Percentiles rank a stretch among this genome's conserved stretches.
phyloP scores from a whole-genome alignment of 352 stramenopile species.

The Phytophthora kernoviae region DNA sequence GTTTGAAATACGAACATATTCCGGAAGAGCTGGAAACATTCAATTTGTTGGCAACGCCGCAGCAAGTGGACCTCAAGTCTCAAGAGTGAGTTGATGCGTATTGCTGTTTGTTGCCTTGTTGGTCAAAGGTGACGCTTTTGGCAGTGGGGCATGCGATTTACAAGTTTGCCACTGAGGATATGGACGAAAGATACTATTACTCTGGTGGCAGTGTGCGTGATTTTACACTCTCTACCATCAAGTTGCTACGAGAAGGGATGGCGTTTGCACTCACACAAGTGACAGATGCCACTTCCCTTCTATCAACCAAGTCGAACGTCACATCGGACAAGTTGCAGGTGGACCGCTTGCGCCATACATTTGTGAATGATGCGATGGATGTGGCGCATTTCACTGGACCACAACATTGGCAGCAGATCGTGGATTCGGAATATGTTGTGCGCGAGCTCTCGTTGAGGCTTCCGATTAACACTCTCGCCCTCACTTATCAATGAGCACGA shows the following conservation, averaged over 20 bases:
- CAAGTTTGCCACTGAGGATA: constrained; percentile 1
- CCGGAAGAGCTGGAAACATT: neutral
- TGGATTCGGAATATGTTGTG: neutral
- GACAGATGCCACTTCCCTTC: no score
- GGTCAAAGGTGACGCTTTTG: neutral
- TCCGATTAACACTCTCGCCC: neutral
- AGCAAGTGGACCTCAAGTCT: neutral
- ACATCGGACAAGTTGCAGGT: no score
- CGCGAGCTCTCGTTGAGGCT: neutral
- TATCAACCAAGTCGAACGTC: neutral
- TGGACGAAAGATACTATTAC: constrained; percentile 1
- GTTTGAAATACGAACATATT: neutral
- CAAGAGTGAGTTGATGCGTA: neutral
- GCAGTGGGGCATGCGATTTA: neutral
- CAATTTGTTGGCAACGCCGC: neutral
- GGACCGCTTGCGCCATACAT: neutral
- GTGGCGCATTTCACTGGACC: neutral
- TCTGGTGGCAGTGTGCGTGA: constrained; percentile 6
- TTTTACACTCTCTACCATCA: no score
- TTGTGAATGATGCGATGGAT: neutral
- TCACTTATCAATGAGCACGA: neutral
- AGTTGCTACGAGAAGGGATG: no score
- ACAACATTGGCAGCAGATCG: neutral
- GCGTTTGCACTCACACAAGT: no score
- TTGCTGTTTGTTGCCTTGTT: neutral